These are phyloP conservation scores for Phaeosphaeriaceae sp. DNA, from an alignment of 2,329 filamentous ascomycete species.

Conservation along the genomic window DNA sequence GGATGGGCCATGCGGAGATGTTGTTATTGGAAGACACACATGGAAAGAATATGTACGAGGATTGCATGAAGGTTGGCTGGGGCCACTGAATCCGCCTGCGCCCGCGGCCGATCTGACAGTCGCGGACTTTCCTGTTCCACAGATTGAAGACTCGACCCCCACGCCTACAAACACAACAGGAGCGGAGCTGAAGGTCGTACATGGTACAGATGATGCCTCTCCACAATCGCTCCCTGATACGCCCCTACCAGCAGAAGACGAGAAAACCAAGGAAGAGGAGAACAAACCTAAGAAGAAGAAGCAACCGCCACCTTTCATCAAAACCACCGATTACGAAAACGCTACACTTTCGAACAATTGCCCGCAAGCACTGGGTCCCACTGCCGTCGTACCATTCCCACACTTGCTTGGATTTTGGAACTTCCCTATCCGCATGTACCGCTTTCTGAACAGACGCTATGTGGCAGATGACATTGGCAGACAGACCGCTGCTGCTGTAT, in stretches of 20 bases:
- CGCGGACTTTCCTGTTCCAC: slow-evolving; percentile 24
- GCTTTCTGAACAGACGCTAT: slow-evolving; percentile 83
- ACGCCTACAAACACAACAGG: not conserved
- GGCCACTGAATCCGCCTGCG: slow-evolving; percentile 73
- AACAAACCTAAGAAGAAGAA: slow-evolving; percentile 58
- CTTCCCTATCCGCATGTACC: slow-evolving; percentile 83
- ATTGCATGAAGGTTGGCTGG: slow-evolving; percentile 94
- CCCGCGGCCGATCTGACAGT: slow-evolving; percentile 12
- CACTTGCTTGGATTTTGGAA: slow-evolving; percentile 93
- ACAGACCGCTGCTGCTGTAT: slow-evolving; percentile 84
- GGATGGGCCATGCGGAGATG: slow-evolving; percentile 78
- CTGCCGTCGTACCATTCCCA: slow-evolving; percentile 76
- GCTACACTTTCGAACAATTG: slow-evolving; percentile 69
- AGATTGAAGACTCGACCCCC: slow-evolving; percentile 6
- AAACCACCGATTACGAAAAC: slow-evolving; percentile 75
- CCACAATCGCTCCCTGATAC: slow-evolving; percentile 36
- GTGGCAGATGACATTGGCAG: slow-evolving; percentile 89
- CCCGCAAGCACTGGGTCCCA: slow-evolving; percentile 76
- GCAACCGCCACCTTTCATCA: slow-evolving; percentile 74
- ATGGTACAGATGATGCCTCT: slow-evolving; percentile 43
- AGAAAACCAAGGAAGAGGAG: slow-evolving; percentile 46
- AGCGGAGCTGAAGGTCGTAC: slow-evolving; percentile 12
- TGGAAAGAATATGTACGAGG: slow-evolving; percentile 98
- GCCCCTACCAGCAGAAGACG: slow-evolving; percentile 32
- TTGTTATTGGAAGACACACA: slow-evolving; percentile 87